phyloP scores from a whole-genome alignment of 345 rosid species.

The Bruguiera sexangula region DNA sequence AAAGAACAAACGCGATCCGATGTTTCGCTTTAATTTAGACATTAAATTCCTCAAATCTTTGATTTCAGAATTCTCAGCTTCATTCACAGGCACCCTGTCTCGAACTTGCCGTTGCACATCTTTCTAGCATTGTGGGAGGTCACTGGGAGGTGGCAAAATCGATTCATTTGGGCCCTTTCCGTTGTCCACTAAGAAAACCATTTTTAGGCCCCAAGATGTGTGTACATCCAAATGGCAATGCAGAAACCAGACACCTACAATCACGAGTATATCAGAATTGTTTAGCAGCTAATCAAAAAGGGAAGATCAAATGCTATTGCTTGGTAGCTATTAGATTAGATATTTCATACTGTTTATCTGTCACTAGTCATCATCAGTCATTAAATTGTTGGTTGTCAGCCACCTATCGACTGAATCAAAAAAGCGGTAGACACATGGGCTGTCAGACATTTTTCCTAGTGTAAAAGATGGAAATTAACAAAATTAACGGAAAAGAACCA shows the following conservation, averaged over 20 bases:
- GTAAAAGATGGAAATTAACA: no score
- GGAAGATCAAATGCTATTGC: no score
- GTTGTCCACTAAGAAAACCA: slow-evolving; percentile 42
- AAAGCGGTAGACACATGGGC: no score
- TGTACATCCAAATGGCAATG: slow-evolving; percentile 48
- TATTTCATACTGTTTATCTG: no score
- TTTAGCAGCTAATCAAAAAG: not conserved
- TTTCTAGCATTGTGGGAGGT: slow-evolving; percentile 32
- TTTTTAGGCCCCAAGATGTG: slow-evolving; percentile 44
- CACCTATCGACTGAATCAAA: no score
- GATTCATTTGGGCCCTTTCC: slow-evolving; percentile 39
- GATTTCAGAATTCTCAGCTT: not conserved
- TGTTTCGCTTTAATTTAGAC: not conserved
- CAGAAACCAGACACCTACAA: slow-evolving; percentile 38
- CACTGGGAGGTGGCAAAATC: slow-evolving; percentile 34
- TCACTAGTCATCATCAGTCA: no score
- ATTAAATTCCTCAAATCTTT: not conserved
- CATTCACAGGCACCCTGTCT: not conserved
- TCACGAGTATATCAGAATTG: not conserved
- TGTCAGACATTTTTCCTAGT: no score
- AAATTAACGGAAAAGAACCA: no score
- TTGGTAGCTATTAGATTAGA: no score
- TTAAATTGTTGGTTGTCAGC: no score
- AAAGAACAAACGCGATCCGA: not conserved
- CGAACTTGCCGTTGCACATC: not conserved